phyloP scores from a whole-genome alignment of 2,329 filamentous ascomycete genomes.

The Gaeumannomyces tritici region DNA sequence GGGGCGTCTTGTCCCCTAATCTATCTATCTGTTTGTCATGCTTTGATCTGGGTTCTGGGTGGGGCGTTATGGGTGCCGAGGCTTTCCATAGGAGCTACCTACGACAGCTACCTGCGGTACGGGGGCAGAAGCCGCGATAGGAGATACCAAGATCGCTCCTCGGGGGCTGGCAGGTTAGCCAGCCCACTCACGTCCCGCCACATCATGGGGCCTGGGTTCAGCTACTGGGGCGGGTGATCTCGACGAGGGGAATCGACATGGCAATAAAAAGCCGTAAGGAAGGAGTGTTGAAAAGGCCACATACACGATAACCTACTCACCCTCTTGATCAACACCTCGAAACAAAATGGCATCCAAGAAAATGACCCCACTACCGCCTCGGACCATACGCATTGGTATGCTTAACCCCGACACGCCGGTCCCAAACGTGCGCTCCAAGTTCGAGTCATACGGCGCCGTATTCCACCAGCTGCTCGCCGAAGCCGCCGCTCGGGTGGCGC shows the following conservation, averaged over 20 bases:
- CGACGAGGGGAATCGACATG: background rate
- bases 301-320: background rate
- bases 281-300: background rate
- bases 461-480: background rate
- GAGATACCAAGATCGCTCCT: no score
- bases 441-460: background rate
- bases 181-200: no score
- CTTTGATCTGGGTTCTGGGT: no score
- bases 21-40: no score
- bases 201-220: background rate
- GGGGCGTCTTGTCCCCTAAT: no score
- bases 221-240: background rate
- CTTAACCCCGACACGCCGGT: background rate
- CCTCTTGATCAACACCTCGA: no score
- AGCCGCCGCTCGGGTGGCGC: background rate
- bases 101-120: no score
- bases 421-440: background rate
- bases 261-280: background rate
- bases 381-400: background rate
- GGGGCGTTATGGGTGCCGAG: no score
- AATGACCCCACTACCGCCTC: background rate
- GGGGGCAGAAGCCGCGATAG: no score
- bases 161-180: no score
- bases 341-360: background rate
- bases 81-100: no score